phyloP scores from a whole-genome alignment of 163 green algal species.

The Trebouxiophyceae sp. region DNA sequence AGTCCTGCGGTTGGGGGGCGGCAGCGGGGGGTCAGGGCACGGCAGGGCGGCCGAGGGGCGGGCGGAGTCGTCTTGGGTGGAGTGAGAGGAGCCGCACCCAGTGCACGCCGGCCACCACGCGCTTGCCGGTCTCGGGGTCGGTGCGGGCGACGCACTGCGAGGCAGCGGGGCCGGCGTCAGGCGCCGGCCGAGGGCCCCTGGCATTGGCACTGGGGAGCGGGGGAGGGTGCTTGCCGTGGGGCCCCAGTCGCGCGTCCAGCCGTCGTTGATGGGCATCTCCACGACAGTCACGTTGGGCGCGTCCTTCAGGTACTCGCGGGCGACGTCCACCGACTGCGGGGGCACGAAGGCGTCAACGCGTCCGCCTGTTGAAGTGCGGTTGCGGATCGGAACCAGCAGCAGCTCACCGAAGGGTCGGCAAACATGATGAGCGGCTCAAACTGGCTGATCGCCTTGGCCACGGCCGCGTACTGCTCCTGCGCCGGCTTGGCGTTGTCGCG shows the following conservation, averaged over 20 bases:
- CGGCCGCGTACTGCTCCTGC: conserved; percentile 40
- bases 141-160: conserved; percentile 30
- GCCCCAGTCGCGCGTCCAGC: conserved; percentile 52
- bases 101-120: conserved; percentile 45
- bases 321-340: conserved; percentile 17
- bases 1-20: too few species aligned
- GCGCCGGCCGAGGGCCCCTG: neutral
- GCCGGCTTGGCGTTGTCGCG: conserved; percentile 33
- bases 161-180: neutral
- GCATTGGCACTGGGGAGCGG: neutral
- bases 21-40: too few species aligned
- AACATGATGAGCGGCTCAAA: conserved; percentile 58
- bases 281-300: conserved; percentile 28
- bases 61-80: too few species aligned
- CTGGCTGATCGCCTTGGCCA: conserved; percentile 40
- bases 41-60: too few species aligned
- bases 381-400: conserved; percentile 21
- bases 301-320: conserved; percentile 26
- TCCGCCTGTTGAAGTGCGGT: too few species aligned
- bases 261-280: conserved; percentile 47
- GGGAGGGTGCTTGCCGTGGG: conserved; percentile 28
- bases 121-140: conserved; percentile 38
- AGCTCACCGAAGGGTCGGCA: conserved; percentile 33
- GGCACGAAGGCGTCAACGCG: too few species aligned
- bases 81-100: too few species aligned